Evolutionary conservation across 2,329 filamentous ascomycete genomes (phyloP).

Genomic region (Juglanconis oblonga): DNA sequence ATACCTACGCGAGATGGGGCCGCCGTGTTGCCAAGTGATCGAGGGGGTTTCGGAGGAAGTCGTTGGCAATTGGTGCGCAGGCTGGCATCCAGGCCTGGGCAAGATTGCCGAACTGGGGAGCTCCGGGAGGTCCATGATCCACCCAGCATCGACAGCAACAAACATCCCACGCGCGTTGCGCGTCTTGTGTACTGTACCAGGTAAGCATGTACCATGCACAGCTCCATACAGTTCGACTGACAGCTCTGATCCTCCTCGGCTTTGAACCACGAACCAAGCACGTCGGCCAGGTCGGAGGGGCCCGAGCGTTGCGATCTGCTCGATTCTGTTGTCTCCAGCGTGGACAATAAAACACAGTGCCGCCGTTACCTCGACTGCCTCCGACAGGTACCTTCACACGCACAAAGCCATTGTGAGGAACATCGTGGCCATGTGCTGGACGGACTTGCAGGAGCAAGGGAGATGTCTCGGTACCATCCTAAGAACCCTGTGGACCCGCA

Average conservation of each 20-base stretch:
- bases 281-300: background rate
- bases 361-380: background rate
- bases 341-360: background rate
- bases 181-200: constrained; percentile 2
- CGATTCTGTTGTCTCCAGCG: too few relatives aligned
- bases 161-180: constrained; percentile 12
- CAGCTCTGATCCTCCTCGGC: constrained; percentile 11
- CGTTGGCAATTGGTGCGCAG: background rate
- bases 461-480: background rate
- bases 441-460: constrained; percentile 17
- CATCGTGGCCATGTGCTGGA: constrained; percentile 14
- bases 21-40: background rate
- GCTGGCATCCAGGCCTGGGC: background rate
- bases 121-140: background rate
- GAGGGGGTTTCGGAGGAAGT: background rate
- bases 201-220: background rate
- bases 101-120: constrained; percentile 7
- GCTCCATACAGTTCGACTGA: background rate
- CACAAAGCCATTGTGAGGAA: background rate
- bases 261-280: background rate
- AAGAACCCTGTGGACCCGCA: background rate
- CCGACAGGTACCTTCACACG: background rate
- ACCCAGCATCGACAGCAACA: constrained; percentile 7
- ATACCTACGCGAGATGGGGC: background rate
- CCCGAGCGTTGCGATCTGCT: background rate